Evolutionary conservation across 2,329 filamentous ascomycete genomes (phyloP).

Genomic region (Colletotrichum tabaci): DNA sequence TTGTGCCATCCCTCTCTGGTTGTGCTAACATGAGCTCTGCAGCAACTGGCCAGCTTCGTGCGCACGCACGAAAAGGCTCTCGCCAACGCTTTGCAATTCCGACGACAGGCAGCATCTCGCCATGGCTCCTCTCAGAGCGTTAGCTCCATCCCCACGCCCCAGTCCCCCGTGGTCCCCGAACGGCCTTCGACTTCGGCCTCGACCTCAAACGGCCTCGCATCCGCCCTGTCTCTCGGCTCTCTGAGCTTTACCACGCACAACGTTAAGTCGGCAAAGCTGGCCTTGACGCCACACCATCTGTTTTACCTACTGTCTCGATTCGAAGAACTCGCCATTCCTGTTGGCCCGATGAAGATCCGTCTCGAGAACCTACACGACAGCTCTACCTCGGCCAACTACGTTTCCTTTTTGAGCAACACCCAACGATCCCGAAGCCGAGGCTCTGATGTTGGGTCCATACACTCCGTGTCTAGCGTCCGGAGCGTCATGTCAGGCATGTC

Average conservation of each 20-base stretch:
- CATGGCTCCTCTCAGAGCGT: conserved; percentile 79
- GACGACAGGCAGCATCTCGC: conserved; percentile 78
- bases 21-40: conserved; percentile 38
- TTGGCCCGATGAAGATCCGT: conserved; percentile 96
- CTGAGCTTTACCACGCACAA: conserved; percentile 87
- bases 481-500: conserved; percentile 99
- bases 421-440: conserved; percentile 84
- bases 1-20: neutral
- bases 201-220: conserved; percentile 82
- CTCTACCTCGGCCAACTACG: conserved; percentile 89
- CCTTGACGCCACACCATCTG: conserved; percentile 94
- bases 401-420: conserved; percentile 91
- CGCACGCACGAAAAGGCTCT: conserved; percentile 97
- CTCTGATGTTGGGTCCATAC: conserved; percentile 91
- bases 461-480: conserved; percentile 95
- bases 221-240: conserved; percentile 88
- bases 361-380: conserved; percentile 95
- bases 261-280: conserved; percentile 91
- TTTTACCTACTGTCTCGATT: conserved; percentile 97
- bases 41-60: conserved; percentile 97
- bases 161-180: conserved; percentile 68
- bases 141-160: conserved; percentile 69
- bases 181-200: conserved; percentile 77
- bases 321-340: conserved; percentile 90
- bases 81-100: conserved; percentile 93